Evolutionary conservation across 805 yeast genomes (phyloP), one percentile per base, ranked within the genome.

Genomic region (Yamadazyma sp.): DNA sequence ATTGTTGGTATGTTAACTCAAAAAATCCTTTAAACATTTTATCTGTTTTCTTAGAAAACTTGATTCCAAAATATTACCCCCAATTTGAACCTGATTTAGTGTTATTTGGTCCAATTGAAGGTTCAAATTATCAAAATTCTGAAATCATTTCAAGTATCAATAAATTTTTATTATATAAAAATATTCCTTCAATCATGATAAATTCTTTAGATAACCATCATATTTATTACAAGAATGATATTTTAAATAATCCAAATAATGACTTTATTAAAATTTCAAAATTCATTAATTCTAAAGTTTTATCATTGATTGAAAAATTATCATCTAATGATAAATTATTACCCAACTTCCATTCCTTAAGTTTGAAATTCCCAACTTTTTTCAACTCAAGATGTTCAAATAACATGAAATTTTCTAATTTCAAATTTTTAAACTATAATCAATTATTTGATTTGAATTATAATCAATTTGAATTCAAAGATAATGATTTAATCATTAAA

Each of bases 21-120:
- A 40, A 31, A n/a, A 30, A 47, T 12, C 58, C 65, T 3, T 26
- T 55, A 7, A 49, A 50, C 27, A 35, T 55, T 1, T 44, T 64
- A 26, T 33, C 51, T 3, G 39, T 58, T 5, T 62, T 56, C 2
- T 38, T 55, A 14, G 52, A 55, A 24, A 43, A 47, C 10, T 49
- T 64, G 18, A 33, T 60, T 13, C 60, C 64, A 1, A 31, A 27
- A 5, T 47, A 45, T 43, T 45, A 52, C 29, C 53, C 58, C 0
- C 45, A 42, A 3, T 56, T 62, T 38, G 25, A 23, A 4, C 59
- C 62, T 0, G 68, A 62, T 33, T 49, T 62, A 44, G 55, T 63
- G 9, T 27, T 64, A 12, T 27, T 60, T 7, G 69, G 69, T 3
- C 68, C 70, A 11, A 53, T 55, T 37, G 60, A 56, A 39, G 63